Base-by-base conservation (phyloP, 2,329 filamentous ascomycete genomes). In the Endoconidiophora laricicola region DNA sequence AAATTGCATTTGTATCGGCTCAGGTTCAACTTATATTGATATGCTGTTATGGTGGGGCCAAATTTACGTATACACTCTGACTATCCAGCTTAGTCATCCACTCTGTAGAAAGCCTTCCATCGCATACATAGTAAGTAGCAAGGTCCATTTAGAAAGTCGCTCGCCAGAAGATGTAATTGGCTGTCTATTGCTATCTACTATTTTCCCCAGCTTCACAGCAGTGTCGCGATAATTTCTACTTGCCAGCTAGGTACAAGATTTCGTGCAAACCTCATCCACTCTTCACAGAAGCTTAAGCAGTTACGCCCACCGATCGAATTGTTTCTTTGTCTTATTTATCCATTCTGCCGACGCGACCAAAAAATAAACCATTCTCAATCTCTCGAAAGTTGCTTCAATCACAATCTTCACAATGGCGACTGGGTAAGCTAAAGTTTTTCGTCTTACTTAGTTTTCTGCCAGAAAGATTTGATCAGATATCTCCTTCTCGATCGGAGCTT, bases 351-450 rank as follows among this genome's bases (percentile, higher is more conserved):
- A 33, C 29, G 29, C 29, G 29, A 33, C 29, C 29, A 33, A 12
- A 33, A 18, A 9, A 33, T 2, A 3, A 12, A 12, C 29, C 7
- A 33, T 6, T 12, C 12, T 33, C 29, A 33, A 33, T 33, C 12
- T 33, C 29, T 33, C 29, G 29, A 12, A 7, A 3, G 3, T 33
- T 33, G 9, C 9, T 29, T 18, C 9, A 33, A 33, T 12, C 6
- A 46, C 14, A 20, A 18, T 18, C 29, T 4, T 18, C n/a, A 55
- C 36, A 37, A 60, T 61, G 60, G 65, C 65, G 56, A 59, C 63
- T 60, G 65, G 65, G 65, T 67, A 60, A 26, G 57, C 38, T 36
- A 3, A 3, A 12, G 7, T 20, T 16, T 23, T 24, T 54, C 53
- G 54, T 60, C 55, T 48, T 55, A 46, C 7, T 12, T 33, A 12